These are phyloP conservation scores for Dactylellina sp. DNA, from an alignment of 2,329 filamentous ascomycete genomes.

Conservation along the genomic window DNA sequence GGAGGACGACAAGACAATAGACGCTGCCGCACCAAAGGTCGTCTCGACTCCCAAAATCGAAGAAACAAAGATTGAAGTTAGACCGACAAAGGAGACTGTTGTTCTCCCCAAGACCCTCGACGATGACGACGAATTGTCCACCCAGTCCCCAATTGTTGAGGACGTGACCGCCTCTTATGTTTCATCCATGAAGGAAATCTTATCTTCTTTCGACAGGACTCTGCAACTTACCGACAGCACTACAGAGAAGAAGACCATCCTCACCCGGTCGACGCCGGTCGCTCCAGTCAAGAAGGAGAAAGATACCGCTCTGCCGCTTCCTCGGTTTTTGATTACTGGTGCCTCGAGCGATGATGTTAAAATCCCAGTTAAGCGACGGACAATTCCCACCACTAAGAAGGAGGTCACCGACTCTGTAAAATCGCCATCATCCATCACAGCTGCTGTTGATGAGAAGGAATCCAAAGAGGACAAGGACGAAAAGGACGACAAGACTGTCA, in stretches of 20 bases:
- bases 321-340: constrained; percentile 50
- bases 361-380: constrained; percentile 41
- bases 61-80: constrained; percentile 19
- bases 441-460: constrained; percentile 51
- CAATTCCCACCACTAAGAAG: constrained; percentile 36
- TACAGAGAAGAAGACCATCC: constrained; percentile 47
- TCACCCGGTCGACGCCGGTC: constrained; percentile 26
- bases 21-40: constrained; percentile 49
- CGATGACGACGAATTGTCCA: constrained; percentile 46
- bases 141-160: constrained; percentile 36
- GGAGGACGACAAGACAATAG: constrained; percentile 56
- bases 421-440: constrained; percentile 43
- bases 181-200: constrained; percentile 54
- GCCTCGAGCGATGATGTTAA: constrained; percentile 39
- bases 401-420: constrained; percentile 46
- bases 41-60: constrained; percentile 29
- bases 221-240: constrained; percentile 48
- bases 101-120: constrained; percentile 52
- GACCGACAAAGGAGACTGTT: constrained; percentile 15
- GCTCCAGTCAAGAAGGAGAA: constrained; percentile 53
- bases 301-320: constrained; percentile 52
- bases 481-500: constrained; percentile 50
- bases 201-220: constrained; percentile 54
- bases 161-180: constrained; percentile 56
- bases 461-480: constrained; percentile 31